Conservation (phyloP, 441 rosid species). For the Adansonia grandidieri region DNA sequence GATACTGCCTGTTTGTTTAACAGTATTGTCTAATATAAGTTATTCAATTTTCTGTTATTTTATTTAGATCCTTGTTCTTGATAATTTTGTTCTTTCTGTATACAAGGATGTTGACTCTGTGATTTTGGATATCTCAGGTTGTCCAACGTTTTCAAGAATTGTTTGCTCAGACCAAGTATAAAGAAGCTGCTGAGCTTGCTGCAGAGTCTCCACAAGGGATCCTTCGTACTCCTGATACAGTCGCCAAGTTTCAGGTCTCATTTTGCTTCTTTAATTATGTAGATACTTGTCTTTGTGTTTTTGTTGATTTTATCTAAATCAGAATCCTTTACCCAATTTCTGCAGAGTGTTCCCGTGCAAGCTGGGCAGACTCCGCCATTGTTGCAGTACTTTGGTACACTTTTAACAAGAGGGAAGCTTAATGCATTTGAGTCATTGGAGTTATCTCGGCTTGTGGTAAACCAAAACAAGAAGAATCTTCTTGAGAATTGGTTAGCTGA, state of each 20-base stretch:
- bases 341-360: constrained; percentile 99
- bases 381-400: constrained; percentile 98
- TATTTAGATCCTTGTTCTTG: not conserved
- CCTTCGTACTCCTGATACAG: constrained; percentile 98
- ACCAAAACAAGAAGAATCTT: constrained; percentile 98
- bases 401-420: constrained; percentile 94
- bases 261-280: constrained; percentile 23
- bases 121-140: constrained; percentile 59
- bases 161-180: constrained; percentile 98
- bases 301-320: constrained; percentile 13
- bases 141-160: constrained; percentile 99
- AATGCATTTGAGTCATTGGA: constrained; percentile 98
- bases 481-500: constrained; percentile 99
- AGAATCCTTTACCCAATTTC: constrained; percentile 22
- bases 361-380: constrained; percentile 99
- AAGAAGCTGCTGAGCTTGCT: constrained; percentile 99
- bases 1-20: not conserved
- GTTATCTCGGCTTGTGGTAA: constrained; percentile 96
- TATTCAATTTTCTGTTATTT: not conserved
- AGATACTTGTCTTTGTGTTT: not conserved
- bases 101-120: constrained; percentile 29
- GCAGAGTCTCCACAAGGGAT: constrained; percentile 99
- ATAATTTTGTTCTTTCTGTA: not conserved
- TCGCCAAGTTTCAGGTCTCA: constrained; percentile 94
- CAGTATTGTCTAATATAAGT: not conserved